These are phyloP conservation scores for Barnettozyma salicaria DNA, from an alignment of 805 yeast genomes.

Conservation along the genomic window DNA sequence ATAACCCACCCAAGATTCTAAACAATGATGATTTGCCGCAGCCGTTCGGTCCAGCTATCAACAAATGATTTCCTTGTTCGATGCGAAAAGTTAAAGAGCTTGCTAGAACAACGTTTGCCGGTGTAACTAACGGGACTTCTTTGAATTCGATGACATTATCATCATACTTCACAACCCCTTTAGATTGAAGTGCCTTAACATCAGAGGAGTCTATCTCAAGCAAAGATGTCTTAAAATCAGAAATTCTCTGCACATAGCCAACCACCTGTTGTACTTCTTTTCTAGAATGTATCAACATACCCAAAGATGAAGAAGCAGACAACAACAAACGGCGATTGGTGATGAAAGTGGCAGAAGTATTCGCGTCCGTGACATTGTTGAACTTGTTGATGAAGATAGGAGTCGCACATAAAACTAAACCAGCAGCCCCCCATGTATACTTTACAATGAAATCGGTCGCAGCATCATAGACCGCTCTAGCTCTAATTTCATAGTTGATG, in stretches of 20 bases:
- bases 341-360: slow-evolving; percentile 74
- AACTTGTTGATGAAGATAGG: slow-evolving; percentile 70
- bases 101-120: slow-evolving; percentile 70
- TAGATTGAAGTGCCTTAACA: slow-evolving; percentile 18
- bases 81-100: slow-evolving; percentile 63
- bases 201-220: slow-evolving; percentile 36
- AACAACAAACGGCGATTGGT: slow-evolving; percentile 80
- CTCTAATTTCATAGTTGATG: slow-evolving; percentile 66
- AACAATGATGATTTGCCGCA: slow-evolving; percentile 92
- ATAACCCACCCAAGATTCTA: slow-evolving; percentile 84
- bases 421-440: slow-evolving; percentile 95
- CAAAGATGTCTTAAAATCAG: slow-evolving; percentile 62
- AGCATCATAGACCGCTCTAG: slow-evolving; percentile 73
- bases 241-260: slow-evolving; percentile 74
- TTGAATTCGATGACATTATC: slow-evolving; percentile 62
- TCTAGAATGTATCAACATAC: slow-evolving; percentile 78
- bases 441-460: slow-evolving; percentile 86
- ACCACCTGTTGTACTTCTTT: slow-evolving; percentile 76
- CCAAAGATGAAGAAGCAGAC: slow-evolving; percentile 83
- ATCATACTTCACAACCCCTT: slow-evolving; percentile 36
- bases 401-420: slow-evolving; percentile 77
- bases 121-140: slow-evolving; percentile 77
- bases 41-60: slow-evolving; percentile 94
- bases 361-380: slow-evolving; percentile 32
- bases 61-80: slow-evolving; percentile 74